Percentiles rank a stretch among this genome's conserved stretches.
These are phyloP conservation scores for Protomyces lactucae-debilis DNA, from an alignment of 1,139 yeast genomes.

Conservation along the genomic window DNA sequence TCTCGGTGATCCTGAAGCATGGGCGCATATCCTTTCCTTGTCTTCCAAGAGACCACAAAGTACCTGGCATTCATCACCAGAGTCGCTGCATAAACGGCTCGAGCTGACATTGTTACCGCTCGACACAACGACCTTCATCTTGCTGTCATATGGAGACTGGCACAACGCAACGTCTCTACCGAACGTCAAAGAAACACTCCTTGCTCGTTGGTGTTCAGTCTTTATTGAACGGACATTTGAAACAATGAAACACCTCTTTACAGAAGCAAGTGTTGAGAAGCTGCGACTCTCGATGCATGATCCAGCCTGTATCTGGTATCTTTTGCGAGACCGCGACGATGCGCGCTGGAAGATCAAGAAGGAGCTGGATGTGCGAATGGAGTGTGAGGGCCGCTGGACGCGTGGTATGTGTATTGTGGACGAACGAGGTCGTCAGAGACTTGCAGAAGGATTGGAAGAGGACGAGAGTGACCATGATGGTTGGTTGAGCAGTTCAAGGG, in stretches of 20 bases:
- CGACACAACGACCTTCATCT: conserved; percentile 41
- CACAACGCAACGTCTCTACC: conserved; percentile 31
- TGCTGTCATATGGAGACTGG: conserved; percentile 34
- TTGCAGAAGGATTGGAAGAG: conserved; percentile 25
- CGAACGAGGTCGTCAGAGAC: conserved; percentile 37
- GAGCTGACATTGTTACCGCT: conserved; percentile 41
- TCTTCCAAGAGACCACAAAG: conserved; percentile 38
- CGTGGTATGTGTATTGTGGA: conserved; percentile 42
- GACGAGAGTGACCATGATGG: conserved; percentile 34
- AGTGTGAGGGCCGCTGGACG: conserved; percentile 42
- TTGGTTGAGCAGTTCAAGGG: conserved; percentile 37
- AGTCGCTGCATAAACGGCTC: background rate
- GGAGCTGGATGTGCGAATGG: conserved; percentile 42
- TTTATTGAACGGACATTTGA: conserved; percentile 41
- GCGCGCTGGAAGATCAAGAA: conserved; percentile 37
- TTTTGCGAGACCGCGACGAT: conserved; percentile 35
- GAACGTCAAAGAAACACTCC: conserved; percentile 29
- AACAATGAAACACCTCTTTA: conserved; percentile 35
- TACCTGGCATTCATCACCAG: conserved; percentile 33
- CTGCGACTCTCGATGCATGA: conserved; percentile 40
- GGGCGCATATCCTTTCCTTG: conserved; percentile 42
- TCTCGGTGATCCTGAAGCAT: conserved; percentile 43
- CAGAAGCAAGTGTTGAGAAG: conserved; percentile 28
- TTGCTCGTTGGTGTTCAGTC: conserved; percentile 40
- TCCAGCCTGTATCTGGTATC: conserved; percentile 35